Percentiles rank a stretch among this genome's conserved stretches.
Conservation (phyloP, 495 filamentous ascomycete genomes). For the Massariosphaeria phaeospora region DNA sequence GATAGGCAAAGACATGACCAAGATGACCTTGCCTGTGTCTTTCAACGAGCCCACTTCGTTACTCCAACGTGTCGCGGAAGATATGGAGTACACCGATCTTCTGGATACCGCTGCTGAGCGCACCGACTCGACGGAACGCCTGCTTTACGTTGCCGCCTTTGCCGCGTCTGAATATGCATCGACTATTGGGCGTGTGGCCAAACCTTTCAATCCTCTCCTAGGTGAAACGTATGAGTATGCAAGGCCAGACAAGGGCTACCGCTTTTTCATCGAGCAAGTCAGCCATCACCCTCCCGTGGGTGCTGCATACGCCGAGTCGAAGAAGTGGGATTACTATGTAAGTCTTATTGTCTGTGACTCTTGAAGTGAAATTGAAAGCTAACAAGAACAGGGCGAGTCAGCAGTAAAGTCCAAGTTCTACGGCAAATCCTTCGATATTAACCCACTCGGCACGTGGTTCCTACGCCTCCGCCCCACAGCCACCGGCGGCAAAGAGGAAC, state of each 20-base stretch:
- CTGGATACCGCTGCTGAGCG: constrained; percentile 85
- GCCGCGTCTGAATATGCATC: constrained; percentile 95
- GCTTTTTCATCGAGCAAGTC: constrained; percentile 98
- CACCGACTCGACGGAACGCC: constrained; percentile 77
- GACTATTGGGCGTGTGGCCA: constrained; percentile 92
- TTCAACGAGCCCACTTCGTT: constrained; percentile 98
- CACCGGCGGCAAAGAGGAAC: constrained; percentile 64
- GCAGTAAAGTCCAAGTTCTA: constrained; percentile 98
- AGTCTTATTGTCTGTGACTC: constrained; percentile 31
- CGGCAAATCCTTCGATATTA: constrained; percentile 95
- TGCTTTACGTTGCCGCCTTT: constrained; percentile 95
- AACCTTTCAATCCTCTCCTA: constrained; percentile 93
- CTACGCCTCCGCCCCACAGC: constrained; percentile 73
- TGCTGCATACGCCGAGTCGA: constrained; percentile 86
- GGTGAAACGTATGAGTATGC: constrained; percentile 98
- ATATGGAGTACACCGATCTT: constrained; percentile 95
- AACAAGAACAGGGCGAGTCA: constrained; percentile 80
- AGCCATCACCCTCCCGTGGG: constrained; percentile 96
- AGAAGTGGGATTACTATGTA: constrained; percentile 93
- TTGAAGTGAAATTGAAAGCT: no score
- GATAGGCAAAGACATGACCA: constrained; percentile 99
- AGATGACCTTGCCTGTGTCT: constrained; percentile 96
- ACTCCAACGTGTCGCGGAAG: constrained; percentile 92
- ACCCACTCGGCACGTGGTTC: constrained; percentile 96
- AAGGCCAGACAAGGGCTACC: constrained; percentile 90